Percentiles rank a stretch among this genome's conserved stretches.
These are phyloP conservation scores for Achlya hypogyna DNA, from an alignment of 352 stramenopile genomes.

Conservation along the genomic window DNA sequence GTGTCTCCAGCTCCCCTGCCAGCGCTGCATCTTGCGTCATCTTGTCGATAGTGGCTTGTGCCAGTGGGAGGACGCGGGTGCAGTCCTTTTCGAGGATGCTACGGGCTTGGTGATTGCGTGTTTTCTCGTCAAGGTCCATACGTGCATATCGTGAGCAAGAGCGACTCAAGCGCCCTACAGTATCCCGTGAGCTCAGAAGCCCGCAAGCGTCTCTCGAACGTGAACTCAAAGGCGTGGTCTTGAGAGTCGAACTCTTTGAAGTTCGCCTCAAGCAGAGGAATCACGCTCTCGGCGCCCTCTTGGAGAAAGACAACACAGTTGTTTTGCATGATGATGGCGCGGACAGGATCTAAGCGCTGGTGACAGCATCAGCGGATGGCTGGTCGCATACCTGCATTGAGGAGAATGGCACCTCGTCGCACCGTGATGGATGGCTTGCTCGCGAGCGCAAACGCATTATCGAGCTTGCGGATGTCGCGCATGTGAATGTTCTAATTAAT, in stretches of 20 bases:
- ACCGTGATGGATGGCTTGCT: constrained; percentile 69
- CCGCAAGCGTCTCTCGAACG: not conserved
- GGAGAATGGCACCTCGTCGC: constrained; percentile 61
- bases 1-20: constrained; percentile 41
- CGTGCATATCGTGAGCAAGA: constrained; percentile 35
- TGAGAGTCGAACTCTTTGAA: constrained; percentile 38
- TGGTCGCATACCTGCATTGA: constrained; percentile 45
- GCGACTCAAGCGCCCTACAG: constrained; percentile 37
- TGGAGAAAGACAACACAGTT: constrained; percentile 49
- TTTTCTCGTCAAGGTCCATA: not conserved
- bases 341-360: constrained; percentile 39
- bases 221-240: constrained; percentile 42
- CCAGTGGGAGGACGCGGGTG: constrained; percentile 32
- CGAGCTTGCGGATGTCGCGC: constrained; percentile 66
- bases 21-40: constrained; percentile 38
- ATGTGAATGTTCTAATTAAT: constrained; percentile 67
- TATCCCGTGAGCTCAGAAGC: not conserved
- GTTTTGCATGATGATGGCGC: constrained; percentile 63
- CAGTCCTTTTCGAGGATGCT: constrained; percentile 47
- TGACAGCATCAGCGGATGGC: not conserved
- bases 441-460: constrained; percentile 59
- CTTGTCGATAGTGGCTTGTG: constrained; percentile 37
- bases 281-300: constrained; percentile 13
- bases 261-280: constrained; percentile 24
- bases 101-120: not conserved